Base-by-base conservation (phyloP, 2,329 filamentous ascomycete genomes). In the Lasiodiplodia hormozganensis region DNA sequence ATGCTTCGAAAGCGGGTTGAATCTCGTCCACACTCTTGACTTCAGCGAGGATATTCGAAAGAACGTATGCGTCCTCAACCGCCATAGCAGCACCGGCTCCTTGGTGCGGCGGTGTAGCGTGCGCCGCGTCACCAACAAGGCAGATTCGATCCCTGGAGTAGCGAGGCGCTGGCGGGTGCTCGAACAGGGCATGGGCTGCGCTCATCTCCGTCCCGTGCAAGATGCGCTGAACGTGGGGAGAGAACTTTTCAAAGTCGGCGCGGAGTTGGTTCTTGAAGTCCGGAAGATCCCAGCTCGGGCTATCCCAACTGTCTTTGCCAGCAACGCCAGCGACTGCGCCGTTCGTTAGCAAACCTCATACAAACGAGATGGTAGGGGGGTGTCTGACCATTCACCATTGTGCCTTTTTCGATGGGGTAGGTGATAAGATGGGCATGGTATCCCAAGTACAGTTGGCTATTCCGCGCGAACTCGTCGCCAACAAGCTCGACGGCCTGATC, bases 381-480 rank as follows among this genome's bases (percentile, higher is more conserved):
- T 16, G 12, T 68, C 70, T 58, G 70, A 78, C 77, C 81, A 73
- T 90, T 91, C 77, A 90, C 83, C 3, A 84, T 81, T 10, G 82
- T 80, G 11, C 84, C 85, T 16, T 83, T 79, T 5, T 85, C 85
- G 10, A 91, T 87, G 0, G 89, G 87, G 72, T 90, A 91, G 0
- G 85, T 88, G 25, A 91, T 80, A 5, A 87, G 72, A 74, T 91
- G 89, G 0, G 85, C 87, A 60, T 81, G 77, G 0, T 84, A 85
- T 0, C 88, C 89, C 65, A 86, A 82, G 74, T 86, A 87, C 82
- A 89, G 85, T 74, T 85, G 84, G 14, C 81, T 77, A 12, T 85
- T 87, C 23, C 75, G 72, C 0, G 85, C 83, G 47, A 84, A 77
- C 49, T 86, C 77, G 6, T 82, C 75, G 2, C 86, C 85, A 2